Evolutionary conservation across 2,329 filamentous ascomycete species (phyloP), one percentile per base, ranked within the genome.

Genomic region (Aspergillus intermedius): DNA sequence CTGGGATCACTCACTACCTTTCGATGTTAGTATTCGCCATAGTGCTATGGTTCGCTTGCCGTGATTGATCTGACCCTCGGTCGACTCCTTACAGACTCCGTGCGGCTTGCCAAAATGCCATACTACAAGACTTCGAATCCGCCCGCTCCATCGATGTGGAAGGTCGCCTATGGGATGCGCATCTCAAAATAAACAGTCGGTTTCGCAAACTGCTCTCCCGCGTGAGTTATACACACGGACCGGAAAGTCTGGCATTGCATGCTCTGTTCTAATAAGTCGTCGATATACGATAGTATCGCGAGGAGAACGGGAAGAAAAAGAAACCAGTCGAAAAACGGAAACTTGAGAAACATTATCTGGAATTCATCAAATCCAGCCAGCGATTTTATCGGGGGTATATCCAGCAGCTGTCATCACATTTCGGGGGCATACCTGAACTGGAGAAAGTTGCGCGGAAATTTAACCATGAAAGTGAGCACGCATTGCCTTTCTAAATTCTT

Each of bases 311-410:
- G 49, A 77, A 75, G 57, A 77, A 76, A 56, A 77, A 77, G 60
- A 76, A 74, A 58, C 73, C 76, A 48, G 80, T 83, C 42, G 78
- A 82, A 68, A 82, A 82, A 60, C 82, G 91, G 54, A 93, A 90
- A 68, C 75, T 91, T 45, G 85, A 88, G 65, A 91, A 87, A 69
- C 78, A 84, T 54, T 97, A 94, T 67, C 76, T 85, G 49, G 81
- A 82, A 57, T 97, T 95, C 66, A 82, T 97, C 58, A 94, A 91
- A 69, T 85, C 84, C 42, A 87, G 89, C 56, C 88, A 93, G 68
- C 82, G 83, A 60, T 96, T 95, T 68, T 97, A 97, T 75, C 83
- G 87, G 61, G 84, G 83, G 56, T 93, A 88, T 61, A 86, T 96
- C 47, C 83, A 91, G 66, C 82, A 84, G 49, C 76, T 96, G 21